Conservation (phyloP, 2,329 filamentous ascomycete genomes). For the Colletotrichum sp. region DNA sequence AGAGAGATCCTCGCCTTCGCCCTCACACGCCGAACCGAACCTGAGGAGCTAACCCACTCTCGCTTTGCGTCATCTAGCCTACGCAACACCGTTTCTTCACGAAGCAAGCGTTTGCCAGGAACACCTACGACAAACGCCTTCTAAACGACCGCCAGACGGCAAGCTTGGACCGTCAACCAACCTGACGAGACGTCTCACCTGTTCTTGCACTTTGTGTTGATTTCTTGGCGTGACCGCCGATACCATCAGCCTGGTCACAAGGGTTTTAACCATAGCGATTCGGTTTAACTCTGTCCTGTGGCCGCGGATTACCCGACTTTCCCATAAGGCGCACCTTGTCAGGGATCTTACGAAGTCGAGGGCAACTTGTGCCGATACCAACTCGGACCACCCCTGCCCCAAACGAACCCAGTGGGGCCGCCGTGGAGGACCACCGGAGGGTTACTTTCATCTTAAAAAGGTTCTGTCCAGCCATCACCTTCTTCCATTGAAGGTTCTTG, state of each 20-base stretch:
- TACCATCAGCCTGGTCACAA: neutral
- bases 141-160: neutral
- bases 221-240: constrained; percentile 14
- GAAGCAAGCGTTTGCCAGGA: neutral
- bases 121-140: neutral
- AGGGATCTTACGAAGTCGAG: neutral
- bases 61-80: constrained; percentile 8
- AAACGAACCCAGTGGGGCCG: constrained; percentile 18
- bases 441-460: constrained; percentile 14
- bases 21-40: neutral
- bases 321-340: neutral
- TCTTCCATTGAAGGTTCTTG: neutral
- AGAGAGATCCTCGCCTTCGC: neutral
- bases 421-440: constrained; percentile 10
- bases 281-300: neutral
- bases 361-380: constrained; percentile 19
- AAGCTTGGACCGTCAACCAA: neutral
- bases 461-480: neutral
- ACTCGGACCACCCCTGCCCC: constrained; percentile 2
- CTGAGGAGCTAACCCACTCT: constrained; percentile 10
- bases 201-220: neutral
- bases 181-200: constrained; percentile 18
- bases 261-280: constrained; percentile 6
- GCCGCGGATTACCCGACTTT: neutral
- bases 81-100: neutral